Base-by-base conservation (phyloP, 2,329 filamentous ascomycete genomes). In the Rhinocladiella mackenziei region DNA sequence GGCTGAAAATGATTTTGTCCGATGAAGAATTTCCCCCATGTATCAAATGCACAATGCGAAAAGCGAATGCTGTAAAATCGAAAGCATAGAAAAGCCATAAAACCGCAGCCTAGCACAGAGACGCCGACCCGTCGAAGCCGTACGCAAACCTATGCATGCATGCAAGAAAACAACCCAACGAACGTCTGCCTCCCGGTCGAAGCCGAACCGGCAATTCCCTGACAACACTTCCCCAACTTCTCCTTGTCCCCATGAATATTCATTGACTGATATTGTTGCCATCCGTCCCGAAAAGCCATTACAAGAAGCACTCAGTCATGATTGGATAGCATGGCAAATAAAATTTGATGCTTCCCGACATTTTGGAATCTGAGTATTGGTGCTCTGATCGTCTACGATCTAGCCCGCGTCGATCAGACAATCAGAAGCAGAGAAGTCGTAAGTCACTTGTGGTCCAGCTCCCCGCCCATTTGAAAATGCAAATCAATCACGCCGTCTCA, bases 401-500 rank as follows among this genome's bases (percentile, higher is more conserved):
- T 32, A 8, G 14, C 18, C 5, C 17, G 18, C 13, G 9, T 19
- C 10, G 34, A 23, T 17, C 33, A 36, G 19, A 14, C 36, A 14
- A 26, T 18, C 4, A 15, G 35, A 38, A 15, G 18, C 14, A 23
- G 7, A 36, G 22, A 28, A 15, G 26, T 37, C 17, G 26, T 7
- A 15, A 18, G 11, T 41, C 29, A 20, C 1, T 9, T 13, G 3
- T 30, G 3, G n/a, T n/a, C 33, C 17, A 11, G 22, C 32, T 26
- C 29, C 11, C 23, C 32, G 15, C 23, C n/a, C n/a, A n/a, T n/a
- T 26, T 15, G 19, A 14, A 48, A 44, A 48, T 48, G 40, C 40
- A 44, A 41, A 41, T 32, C 23, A 43, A 29, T 40, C 45, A 26
- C 45, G 45, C 45, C 45, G 15, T 19, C 26, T 32, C 25, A 44